Conservation (phyloP, 192 early-diverging fungal genomes). For the Mortierella hygrophila region DNA sequence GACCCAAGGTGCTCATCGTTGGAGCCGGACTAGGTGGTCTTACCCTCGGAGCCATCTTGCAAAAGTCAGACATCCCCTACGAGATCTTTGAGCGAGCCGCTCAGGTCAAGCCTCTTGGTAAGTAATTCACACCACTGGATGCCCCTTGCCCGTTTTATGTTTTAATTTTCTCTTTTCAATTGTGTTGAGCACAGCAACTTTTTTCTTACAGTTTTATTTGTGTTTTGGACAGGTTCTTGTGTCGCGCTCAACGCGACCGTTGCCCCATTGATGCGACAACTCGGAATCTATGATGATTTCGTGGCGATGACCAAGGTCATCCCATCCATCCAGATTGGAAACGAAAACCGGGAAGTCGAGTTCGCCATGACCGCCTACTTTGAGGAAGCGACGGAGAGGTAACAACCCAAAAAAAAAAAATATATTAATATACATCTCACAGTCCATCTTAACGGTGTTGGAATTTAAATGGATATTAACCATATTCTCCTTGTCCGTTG, state of each 20-base stretch:
- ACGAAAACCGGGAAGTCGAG: neutral
- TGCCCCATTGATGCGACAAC: neutral
- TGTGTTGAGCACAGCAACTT: neutral
- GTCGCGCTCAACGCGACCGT: neutral
- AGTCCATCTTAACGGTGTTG: no score
- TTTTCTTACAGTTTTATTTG: neutral
- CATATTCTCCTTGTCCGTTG: no score
- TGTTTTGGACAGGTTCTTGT: neutral
- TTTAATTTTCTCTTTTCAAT: neutral
- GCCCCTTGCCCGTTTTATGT: neutral
- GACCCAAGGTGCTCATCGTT: conserved; percentile 17
- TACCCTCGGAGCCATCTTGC: conserved; percentile 3
- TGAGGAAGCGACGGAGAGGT: neutral
- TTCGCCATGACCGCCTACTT: neutral
- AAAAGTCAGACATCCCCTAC: conserved; percentile 8
- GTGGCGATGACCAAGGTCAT: neutral
- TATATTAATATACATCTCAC: neutral
- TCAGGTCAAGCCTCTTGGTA: conserved; percentile 16
- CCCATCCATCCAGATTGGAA: neutral
- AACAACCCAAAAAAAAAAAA: neutral
- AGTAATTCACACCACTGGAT: neutral
- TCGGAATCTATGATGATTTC: conserved; percentile 11
- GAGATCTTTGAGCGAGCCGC: conserved; percentile 8
- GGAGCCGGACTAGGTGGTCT: conserved; percentile 18
- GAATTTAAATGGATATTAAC: no score